phyloP scores from a whole-genome alignment of 2,329 filamentous ascomycete species.

The Clathrospora elynae region DNA sequence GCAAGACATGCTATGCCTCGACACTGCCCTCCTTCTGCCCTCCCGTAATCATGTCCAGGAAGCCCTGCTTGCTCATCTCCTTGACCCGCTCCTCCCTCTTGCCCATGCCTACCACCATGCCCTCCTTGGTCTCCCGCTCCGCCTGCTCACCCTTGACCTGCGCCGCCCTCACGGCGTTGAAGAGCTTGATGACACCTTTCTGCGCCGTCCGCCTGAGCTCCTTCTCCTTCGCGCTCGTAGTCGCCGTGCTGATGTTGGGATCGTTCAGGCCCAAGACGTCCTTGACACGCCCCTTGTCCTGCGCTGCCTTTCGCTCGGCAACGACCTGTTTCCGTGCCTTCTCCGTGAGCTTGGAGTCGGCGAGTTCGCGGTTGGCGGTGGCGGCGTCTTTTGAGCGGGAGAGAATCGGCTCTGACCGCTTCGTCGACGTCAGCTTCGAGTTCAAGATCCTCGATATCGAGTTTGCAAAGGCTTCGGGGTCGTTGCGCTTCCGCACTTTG shows the following conservation, averaged over 20 bases:
- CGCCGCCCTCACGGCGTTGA: slow-evolving; percentile 91
- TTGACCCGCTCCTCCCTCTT: slow-evolving; percentile 86
- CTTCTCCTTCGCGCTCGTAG: slow-evolving; percentile 72
- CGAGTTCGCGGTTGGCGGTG: slow-evolving; percentile 71
- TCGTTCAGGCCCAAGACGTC: slow-evolving; percentile 75
- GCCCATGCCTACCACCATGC: slow-evolving; percentile 77
- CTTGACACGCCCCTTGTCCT: slow-evolving; percentile 83
- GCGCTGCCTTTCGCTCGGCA: too few species aligned
- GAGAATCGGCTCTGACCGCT: slow-evolving; percentile 88
- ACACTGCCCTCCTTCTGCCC: slow-evolving; percentile 52
- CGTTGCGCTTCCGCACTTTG: slow-evolving; percentile 81
- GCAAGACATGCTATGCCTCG: slow-evolving; percentile 5
- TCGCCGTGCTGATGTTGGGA: slow-evolving; percentile 54
- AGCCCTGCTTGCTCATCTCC: slow-evolving; percentile 97
- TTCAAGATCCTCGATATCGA: slow-evolving; percentile 92
- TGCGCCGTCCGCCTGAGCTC: slow-evolving; percentile 85
- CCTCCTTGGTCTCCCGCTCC: slow-evolving; percentile 68
- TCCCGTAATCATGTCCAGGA: slow-evolving; percentile 81
- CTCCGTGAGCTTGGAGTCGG: slow-evolving; percentile 77
- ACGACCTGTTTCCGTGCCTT: slow-evolving; percentile 80
- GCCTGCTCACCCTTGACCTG: slow-evolving; percentile 87
- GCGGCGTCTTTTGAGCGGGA: slow-evolving; percentile 78
- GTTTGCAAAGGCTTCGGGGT: slow-evolving; percentile 87
- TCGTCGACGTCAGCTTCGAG: slow-evolving; percentile 81
- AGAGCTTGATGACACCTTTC: slow-evolving; percentile 91